Percentiles rank a stretch among this genome's conserved stretches.
These are phyloP conservation scores for Sporothrix pallida DNA, from an alignment of 2,329 filamentous ascomycete species.

Conservation along the genomic window DNA sequence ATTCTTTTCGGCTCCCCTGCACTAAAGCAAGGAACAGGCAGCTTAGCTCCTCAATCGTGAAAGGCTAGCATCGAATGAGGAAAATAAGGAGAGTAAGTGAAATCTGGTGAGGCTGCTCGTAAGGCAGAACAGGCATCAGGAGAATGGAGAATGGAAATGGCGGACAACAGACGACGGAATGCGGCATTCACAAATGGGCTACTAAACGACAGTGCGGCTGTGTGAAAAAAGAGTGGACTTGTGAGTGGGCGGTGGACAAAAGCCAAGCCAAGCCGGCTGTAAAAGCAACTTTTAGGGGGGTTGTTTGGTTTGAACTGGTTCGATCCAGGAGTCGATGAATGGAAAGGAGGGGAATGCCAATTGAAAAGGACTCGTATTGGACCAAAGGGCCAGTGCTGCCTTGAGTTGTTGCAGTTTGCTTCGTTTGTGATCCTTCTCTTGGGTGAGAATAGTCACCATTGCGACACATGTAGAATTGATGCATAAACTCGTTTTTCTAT, in stretches of 20 bases:
- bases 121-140: neutral
- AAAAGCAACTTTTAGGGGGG: neutral
- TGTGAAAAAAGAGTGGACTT: constrained; percentile 7
- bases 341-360: neutral
- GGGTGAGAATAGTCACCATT: neutral
- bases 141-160: neutral
- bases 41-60: neutral
- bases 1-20: neutral
- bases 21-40: constrained; percentile 14
- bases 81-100: neutral
- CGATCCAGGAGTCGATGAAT: neutral
- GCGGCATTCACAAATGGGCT: neutral
- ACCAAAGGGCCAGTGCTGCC: neutral
- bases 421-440: neutral
- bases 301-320: neutral
- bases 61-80: neutral
- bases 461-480: neutral
- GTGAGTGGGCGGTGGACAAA: neutral
- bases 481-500: neutral
- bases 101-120: constrained; percentile 1
- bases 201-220: constrained; percentile 1
- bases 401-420: neutral
- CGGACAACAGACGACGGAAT: neutral
- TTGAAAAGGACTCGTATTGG: neutral
- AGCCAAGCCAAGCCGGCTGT: constrained; percentile 7